Base-by-base conservation (phyloP, 2,329 filamentous ascomycete genomes). In the Colletotrichum tanaceti region DNA sequence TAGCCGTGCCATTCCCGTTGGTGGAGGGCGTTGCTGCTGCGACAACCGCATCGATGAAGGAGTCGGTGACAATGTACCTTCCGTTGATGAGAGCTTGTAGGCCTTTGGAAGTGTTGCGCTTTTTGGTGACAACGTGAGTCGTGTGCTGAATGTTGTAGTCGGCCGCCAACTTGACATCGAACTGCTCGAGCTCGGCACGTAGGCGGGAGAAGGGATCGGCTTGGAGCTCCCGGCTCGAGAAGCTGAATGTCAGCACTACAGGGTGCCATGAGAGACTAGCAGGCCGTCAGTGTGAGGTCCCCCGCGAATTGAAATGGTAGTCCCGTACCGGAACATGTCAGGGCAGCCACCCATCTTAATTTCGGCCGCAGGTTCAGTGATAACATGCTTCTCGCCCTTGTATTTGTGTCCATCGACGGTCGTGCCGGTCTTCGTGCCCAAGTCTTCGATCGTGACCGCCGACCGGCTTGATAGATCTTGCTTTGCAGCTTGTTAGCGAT, bases 61-160 rank as follows among this genome's bases (percentile, higher is more conserved):
- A 85, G 63, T 87, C 84, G 4, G 88, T 88, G 13, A 98, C 93
- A 49, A 98, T 90, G 73, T 90, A 88, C 77, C 87, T 91, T 16
- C 88, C 93, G 74, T 94, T 92, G 44, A 98, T 90, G 11, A 99
- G 83, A 2, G 93, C 95, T 75, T 97, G 93, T 2, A 99, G 84
- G 0, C 93, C 93, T 72, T 93, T 94, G 0, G 94, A 87, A 0
- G 93, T 95, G 77, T 98, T 99, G 55, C 96, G 87, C 79, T 97
- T 98, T 77, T 90, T 92, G 9, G 93, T 90, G 41, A 98, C 89
- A 13, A 97, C 91, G 78, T 98, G 94, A 0, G 95, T 97, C 0
- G 95, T 98, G 35, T 86, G 81, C 18, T 82, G 85, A 32, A 86
- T 81, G 28, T 92, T 81, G 77, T 93, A 98, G 4, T 94, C 90